Conservation (phyloP, 1,284 basidiomycete species). For the Hypsizygus ulmarius region DNA sequence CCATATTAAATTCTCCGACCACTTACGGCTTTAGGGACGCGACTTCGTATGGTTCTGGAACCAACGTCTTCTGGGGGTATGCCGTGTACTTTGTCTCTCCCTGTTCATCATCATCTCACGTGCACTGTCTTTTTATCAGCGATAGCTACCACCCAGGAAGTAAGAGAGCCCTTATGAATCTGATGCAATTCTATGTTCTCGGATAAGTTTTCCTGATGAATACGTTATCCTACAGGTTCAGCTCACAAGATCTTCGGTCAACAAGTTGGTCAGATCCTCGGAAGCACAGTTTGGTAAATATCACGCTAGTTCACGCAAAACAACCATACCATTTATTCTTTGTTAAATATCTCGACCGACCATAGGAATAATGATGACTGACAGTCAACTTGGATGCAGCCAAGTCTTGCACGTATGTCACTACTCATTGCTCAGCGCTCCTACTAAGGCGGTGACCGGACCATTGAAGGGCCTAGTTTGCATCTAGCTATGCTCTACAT, state of each 20-base stretch:
- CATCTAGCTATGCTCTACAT: too few relatives aligned
- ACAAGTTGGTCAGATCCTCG: not conserved
- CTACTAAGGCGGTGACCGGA: too few relatives aligned
- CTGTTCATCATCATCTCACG: conserved; percentile 1
- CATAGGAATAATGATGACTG: too few relatives aligned
- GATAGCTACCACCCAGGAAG: conserved; percentile 50
- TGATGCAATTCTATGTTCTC: too few relatives aligned
- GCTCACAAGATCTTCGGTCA: not conserved
- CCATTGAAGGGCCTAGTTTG: too few relatives aligned
- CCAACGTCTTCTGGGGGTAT: conserved; percentile 57
- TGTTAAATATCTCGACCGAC: too few relatives aligned
- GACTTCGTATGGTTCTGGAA: conserved; percentile 42
- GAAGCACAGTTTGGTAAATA: not conserved
- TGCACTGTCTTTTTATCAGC: conserved; percentile 22
- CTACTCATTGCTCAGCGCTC: too few relatives aligned
- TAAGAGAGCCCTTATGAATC: conserved; percentile 23
- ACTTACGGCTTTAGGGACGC: conserved; percentile 53
- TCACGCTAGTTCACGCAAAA: too few relatives aligned
- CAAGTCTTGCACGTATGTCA: too few relatives aligned
- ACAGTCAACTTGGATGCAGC: too few relatives aligned
- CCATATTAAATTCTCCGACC: conserved; percentile 46
- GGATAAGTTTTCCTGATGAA: not conserved
- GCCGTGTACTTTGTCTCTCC: conserved; percentile 19
- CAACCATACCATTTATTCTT: too few relatives aligned
- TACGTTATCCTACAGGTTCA: not conserved